phyloP scores from a whole-genome alignment of 192 early-diverging fungal species.

The Funneliformis mosseae region DNA sequence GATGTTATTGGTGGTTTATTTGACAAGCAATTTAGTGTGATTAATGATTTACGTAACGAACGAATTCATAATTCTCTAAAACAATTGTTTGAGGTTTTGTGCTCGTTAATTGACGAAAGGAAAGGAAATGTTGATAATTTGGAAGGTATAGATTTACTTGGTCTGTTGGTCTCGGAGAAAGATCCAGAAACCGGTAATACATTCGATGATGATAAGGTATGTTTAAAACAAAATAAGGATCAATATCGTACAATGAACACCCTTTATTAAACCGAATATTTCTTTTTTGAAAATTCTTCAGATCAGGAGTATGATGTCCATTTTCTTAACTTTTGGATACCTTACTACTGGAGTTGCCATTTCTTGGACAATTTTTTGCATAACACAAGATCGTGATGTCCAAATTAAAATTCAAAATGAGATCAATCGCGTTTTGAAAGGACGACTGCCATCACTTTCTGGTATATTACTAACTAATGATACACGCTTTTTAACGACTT shows the following conservation, averaged over 20 bases:
- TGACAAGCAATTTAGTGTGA: slow-evolving; percentile 4
- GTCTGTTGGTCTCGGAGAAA: too few species aligned
- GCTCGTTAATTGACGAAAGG: too few species aligned
- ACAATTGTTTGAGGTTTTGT: too few species aligned
- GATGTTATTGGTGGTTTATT: neutral
- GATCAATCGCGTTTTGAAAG: neutral
- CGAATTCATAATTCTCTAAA: neutral
- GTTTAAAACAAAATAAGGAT: too few species aligned
- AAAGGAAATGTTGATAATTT: too few species aligned
- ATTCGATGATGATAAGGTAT: too few species aligned
- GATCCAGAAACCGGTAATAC: too few species aligned
- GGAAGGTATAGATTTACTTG: too few species aligned
- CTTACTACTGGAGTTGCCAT: neutral
- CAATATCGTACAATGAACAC: too few species aligned
- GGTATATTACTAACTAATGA: neutral
- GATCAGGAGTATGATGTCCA: neutral
- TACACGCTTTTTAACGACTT: too few species aligned
- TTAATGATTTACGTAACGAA: neutral
- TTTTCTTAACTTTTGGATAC: neutral
- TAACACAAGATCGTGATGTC: neutral
- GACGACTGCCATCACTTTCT: neutral
- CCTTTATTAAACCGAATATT: too few species aligned
- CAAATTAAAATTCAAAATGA: neutral
- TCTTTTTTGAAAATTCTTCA: neutral
- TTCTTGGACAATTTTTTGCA: neutral